These are phyloP conservation scores for Insectozyma bohioensis DNA, from an alignment of 1,139 yeast genomes.

Conservation along the genomic window DNA sequence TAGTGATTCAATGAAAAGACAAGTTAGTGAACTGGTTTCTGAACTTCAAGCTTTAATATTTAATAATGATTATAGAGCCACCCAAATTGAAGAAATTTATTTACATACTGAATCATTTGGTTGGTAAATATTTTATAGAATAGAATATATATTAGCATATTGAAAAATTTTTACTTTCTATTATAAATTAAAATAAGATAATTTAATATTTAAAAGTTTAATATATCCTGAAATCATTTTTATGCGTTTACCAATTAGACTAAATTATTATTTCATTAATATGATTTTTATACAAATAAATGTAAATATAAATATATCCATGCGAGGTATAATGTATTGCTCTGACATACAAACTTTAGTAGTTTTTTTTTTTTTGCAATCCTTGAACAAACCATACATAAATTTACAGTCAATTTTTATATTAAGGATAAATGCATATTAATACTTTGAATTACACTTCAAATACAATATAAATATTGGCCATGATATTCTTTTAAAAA, in stretches of 20 bases:
- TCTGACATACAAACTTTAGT: too few species aligned
- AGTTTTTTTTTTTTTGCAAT: too few species aligned
- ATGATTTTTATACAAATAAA: too few species aligned
- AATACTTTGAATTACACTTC: neutral
- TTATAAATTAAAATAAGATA: too few species aligned
- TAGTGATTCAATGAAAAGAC: conserved; percentile 41
- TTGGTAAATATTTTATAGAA: conserved; percentile 34
- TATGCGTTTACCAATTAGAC: too few species aligned
- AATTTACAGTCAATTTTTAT: too few species aligned
- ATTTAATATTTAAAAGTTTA: too few species aligned
- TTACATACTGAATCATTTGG: conserved; percentile 62
- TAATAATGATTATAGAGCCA: conserved; percentile 25
- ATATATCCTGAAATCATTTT: too few species aligned
- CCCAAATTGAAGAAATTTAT: conserved; percentile 48
- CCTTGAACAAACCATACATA: neutral
- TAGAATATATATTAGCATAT: neutral
- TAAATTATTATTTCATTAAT: too few species aligned
- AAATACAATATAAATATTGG: conserved; percentile 1
- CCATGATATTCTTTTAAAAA: neutral
- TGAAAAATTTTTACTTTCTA: too few species aligned
- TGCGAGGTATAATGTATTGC: too few species aligned
- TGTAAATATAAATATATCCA: too few species aligned
- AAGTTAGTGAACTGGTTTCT: conserved; percentile 48
- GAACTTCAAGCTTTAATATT: conserved; percentile 32
- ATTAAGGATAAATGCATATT: conserved; percentile 1